Evolutionary conservation across 1,284 basidiomycete genomes (phyloP).

Genomic region (Tylopilus sp.): DNA sequence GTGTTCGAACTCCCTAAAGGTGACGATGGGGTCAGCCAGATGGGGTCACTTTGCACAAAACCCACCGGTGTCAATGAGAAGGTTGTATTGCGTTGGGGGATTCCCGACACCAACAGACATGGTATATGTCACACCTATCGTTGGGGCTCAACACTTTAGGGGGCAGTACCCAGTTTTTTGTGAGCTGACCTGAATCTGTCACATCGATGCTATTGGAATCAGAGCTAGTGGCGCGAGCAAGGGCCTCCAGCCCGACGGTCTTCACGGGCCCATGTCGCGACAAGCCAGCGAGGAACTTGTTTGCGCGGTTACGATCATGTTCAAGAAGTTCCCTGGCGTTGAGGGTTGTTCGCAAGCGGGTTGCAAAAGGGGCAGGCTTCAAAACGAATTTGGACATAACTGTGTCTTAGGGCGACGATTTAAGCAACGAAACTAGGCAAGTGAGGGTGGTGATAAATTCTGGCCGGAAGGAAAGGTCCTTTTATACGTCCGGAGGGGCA

Average conservation of each 20-base stretch:
- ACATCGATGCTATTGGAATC: conserved; percentile 44
- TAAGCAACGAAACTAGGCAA: neutral
- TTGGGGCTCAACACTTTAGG: conserved; percentile 8
- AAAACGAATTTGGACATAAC: conserved; percentile 31
- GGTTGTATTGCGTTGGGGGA: conserved; percentile 41
- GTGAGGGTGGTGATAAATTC: neutral
- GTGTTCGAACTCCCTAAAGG: conserved; percentile 40
- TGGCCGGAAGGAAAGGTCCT: neutral
- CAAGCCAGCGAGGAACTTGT: conserved; percentile 48
- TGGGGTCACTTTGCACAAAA: conserved; percentile 3
- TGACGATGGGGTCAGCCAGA: conserved; percentile 6
- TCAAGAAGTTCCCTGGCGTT: conserved; percentile 47
- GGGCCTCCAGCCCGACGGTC: conserved; percentile 2
- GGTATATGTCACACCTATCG: conserved; percentile 44
- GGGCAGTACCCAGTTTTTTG: neutral
- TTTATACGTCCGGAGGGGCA: conserved; percentile 22
- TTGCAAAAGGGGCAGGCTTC: conserved; percentile 42
- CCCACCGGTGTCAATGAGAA: conserved; percentile 55
- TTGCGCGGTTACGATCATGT: conserved; percentile 50
- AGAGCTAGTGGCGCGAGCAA: conserved; percentile 1
- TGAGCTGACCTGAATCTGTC: conserved; percentile 46
- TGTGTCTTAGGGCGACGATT: neutral
- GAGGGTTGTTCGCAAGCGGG: conserved; percentile 34
- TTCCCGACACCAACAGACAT: conserved; percentile 45
- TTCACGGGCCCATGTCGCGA: conserved; percentile 48